phyloP scores from a whole-genome alignment of 2,329 filamentous ascomycete species.

The Trichoderma sp. region DNA sequence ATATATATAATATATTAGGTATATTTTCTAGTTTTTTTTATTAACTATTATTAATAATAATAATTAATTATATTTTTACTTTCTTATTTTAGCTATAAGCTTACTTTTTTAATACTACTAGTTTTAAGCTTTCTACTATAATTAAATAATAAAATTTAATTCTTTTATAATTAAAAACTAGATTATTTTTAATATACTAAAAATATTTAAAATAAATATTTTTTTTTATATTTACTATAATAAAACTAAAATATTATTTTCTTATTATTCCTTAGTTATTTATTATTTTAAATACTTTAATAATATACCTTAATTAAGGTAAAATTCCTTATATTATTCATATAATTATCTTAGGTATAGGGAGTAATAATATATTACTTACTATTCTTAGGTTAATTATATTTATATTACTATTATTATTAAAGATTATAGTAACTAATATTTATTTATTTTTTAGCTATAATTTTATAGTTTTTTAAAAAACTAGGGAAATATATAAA shows the following conservation, averaged over 20 bases:
- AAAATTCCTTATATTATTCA: background rate
- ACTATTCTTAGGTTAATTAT: background rate
- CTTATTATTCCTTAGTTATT: conserved; percentile 5
- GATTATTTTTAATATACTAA: background rate
- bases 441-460: background rate
- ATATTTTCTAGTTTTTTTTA: background rate
- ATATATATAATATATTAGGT: background rate
- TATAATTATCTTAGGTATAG: too few species aligned
- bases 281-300: conserved; percentile 17
- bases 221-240: background rate
- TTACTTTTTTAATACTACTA: background rate
- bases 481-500: conserved; percentile 9
- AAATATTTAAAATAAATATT: conserved; percentile 12
- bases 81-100: background rate
- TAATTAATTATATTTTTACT: background rate
- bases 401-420: background rate
- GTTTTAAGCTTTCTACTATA: background rate
- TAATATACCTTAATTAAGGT: background rate
- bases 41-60: background rate
- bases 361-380: background rate
- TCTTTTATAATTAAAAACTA: conserved; percentile 18
- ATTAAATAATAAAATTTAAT: background rate
- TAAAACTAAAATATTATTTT: conserved; percentile 12
- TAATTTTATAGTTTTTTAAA: background rate
- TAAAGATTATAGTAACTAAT: background rate